Conservation (phyloP, 306 rosid genomes). For the Crotalaria pallida region DNA sequence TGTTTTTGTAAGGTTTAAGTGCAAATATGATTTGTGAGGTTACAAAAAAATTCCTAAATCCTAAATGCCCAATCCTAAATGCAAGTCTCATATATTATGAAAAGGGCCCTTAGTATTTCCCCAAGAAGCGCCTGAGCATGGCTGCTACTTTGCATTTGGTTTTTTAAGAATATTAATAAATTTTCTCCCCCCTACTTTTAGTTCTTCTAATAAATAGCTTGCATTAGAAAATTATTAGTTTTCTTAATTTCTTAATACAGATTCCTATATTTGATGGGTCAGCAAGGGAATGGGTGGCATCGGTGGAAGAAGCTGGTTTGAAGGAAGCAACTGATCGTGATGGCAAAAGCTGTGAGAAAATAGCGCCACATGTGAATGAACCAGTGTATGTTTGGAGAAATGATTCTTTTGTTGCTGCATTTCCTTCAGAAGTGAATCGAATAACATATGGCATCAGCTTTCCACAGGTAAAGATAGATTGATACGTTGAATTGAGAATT, state of each 20-base stretch:
- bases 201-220: neutral
- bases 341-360: constrained; percentile 52
- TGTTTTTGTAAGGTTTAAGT: neutral
- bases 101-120: neutral
- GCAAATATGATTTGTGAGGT: neutral
- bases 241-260: constrained; percentile 33
- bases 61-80: neutral
- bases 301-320: constrained; percentile 64
- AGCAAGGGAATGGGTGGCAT: constrained; percentile 73
- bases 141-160: neutral
- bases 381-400: constrained; percentile 61
- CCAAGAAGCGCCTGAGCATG: neutral
- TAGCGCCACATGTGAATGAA: constrained; percentile 65
- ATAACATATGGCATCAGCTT: constrained; percentile 76
- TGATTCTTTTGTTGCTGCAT: constrained; percentile 71
- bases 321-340: constrained; percentile 45
- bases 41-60: neutral
- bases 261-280: constrained; percentile 94
- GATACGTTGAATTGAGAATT: constrained; percentile 12
- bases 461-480: constrained; percentile 54
- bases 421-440: constrained; percentile 51
- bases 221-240: constrained; percentile 19
- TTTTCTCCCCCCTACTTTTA: neutral
- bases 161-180: neutral
- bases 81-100: neutral